Percentiles rank a stretch among this genome's conserved stretches.
phyloP scores from a whole-genome alignment of 331 rosid genomes.

The Prunus yedoensis region DNA sequence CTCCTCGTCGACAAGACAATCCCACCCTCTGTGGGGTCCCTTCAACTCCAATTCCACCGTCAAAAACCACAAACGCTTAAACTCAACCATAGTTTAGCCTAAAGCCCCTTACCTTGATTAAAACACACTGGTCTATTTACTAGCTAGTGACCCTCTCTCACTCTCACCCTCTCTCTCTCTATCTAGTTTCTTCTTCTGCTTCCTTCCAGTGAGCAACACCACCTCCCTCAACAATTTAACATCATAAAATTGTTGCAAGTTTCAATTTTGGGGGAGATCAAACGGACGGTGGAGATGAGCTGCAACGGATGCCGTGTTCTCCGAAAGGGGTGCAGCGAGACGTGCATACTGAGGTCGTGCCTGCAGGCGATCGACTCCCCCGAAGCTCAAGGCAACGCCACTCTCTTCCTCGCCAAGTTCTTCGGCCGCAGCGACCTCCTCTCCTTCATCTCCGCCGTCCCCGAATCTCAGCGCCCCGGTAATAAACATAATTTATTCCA shows the following conservation, averaged over 20 bases:
- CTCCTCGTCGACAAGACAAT: slow-evolving; percentile 14
- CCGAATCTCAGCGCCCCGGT: slow-evolving; percentile 50
- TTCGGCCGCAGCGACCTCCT: slow-evolving; percentile 76
- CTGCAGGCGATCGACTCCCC: slow-evolving; percentile 61
- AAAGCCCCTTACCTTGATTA: too few species aligned
- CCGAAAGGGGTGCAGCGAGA: slow-evolving; percentile 66
- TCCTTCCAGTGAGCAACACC: too few species aligned
- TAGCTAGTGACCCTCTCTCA: background rate
- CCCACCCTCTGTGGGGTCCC: slow-evolving; percentile 18
- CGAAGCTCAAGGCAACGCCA: slow-evolving; percentile 62
- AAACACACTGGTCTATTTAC: too few species aligned
- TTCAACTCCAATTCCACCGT: slow-evolving; percentile 2
- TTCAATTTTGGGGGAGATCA: too few species aligned
- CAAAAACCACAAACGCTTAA: slow-evolving; percentile 4
- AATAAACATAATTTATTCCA: too few species aligned
- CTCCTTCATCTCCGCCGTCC: slow-evolving; percentile 64
- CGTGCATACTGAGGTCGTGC: slow-evolving; percentile 52
- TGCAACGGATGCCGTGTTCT: slow-evolving; percentile 84
- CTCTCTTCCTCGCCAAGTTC: slow-evolving; percentile 68
- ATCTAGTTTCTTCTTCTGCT: background rate
- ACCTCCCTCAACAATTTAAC: too few species aligned
- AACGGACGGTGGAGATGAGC: slow-evolving; percentile 46
- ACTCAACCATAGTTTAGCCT: slow-evolving; percentile 52
- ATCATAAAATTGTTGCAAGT: too few species aligned
- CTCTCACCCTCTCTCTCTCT: background rate